Percentiles rank a stretch among this genome's conserved stretches.
Conservation (phyloP, 2,329 filamentous ascomycete species). For the Pseudogymnoascus sp. region DNA sequence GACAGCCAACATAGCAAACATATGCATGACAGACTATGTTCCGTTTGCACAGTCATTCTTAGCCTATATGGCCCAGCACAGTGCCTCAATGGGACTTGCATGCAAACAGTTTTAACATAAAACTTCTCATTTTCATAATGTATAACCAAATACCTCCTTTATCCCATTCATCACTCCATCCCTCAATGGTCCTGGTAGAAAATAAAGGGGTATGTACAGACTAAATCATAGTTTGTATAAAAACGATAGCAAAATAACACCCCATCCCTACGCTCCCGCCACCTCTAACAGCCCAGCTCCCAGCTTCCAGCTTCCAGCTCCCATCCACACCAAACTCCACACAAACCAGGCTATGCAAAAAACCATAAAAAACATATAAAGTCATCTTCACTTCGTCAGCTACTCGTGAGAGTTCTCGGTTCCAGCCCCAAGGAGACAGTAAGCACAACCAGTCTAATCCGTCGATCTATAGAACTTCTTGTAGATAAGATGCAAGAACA, state of each 20-base stretch:
- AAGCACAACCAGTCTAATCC: neutral
- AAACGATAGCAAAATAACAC: neutral
- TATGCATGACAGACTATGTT: neutral
- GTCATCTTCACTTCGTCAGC: neutral
- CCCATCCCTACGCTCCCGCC: neutral
- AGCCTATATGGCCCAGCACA: too few relatives aligned
- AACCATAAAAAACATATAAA: neutral
- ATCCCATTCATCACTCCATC: constrained; percentile 1
- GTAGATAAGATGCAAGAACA: constrained; percentile 93
- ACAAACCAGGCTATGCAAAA: constrained; percentile 8
- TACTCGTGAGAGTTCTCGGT: neutral
- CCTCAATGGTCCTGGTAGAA: constrained; percentile 1
- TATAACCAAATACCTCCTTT: constrained; percentile 7
- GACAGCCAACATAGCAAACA: neutral
- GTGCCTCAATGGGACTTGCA: too few relatives aligned
- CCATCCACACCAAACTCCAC: constrained; percentile 5
- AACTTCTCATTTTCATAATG: constrained; percentile 7
- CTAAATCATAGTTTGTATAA: constrained; percentile 8
- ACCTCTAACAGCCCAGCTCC: neutral
- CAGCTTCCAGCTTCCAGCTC: neutral
- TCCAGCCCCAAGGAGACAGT: neutral
- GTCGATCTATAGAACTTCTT: constrained; percentile 87
- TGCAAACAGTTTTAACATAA: neutral
- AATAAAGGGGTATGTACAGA: constrained; percentile 3
- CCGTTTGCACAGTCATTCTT: neutral